Base-by-base conservation (phyloP, 768 basidiomycete genomes). In the Phallus indusiatus region DNA sequence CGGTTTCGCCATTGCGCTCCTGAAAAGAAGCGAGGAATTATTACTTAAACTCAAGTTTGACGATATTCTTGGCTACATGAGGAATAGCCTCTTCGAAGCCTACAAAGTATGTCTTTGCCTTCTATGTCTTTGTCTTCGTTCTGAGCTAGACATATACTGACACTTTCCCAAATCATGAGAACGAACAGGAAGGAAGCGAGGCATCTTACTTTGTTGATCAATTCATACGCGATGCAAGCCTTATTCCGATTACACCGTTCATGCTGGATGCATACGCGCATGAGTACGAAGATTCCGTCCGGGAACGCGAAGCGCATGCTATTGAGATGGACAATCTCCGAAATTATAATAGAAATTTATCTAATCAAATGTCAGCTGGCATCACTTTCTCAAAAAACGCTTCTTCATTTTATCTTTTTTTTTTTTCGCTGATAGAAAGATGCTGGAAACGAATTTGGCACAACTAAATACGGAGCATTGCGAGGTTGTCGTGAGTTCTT, bases 211-310 rank as follows among this genome's bases (percentile, higher is more conserved):
- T 77, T 52, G 85, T 89, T 9, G 82, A 94, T 64, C 83, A 85
- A 48, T 94, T 97, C 70, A 87, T 98, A 5, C 78, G 83, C 59
- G 94, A 98, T 66, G 88, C 94, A 8, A 83, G 90, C 60, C 82
- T 84, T 20, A 73, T 96, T 65, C 80, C 81, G 62, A 92, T 99
- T 63, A 96, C 94, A 4, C 91, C 96, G 0, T 94, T 98, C 73
- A 93, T 94, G 91, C 77, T 98, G 46, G 95, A 97, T 67, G 79
- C 83, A 18, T 95, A 90, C 68, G 81, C 85, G 34, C 88, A 84
- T 56, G 94, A 96, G 73, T 95, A 93, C 67, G 84, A 90, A 63
- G 94, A 95, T 60, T 72, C 84, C 56, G 73, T 90, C 60, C 81
- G 85, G 21, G 80, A 80, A 54, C 84, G 83, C 36, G 91, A 94